A percentile compares a stretch with the other conserved stretches of the same genome.
Conservation (phyloP, 192 early-diverging fungal species). For the Geosiphon pyriformis region DNA sequence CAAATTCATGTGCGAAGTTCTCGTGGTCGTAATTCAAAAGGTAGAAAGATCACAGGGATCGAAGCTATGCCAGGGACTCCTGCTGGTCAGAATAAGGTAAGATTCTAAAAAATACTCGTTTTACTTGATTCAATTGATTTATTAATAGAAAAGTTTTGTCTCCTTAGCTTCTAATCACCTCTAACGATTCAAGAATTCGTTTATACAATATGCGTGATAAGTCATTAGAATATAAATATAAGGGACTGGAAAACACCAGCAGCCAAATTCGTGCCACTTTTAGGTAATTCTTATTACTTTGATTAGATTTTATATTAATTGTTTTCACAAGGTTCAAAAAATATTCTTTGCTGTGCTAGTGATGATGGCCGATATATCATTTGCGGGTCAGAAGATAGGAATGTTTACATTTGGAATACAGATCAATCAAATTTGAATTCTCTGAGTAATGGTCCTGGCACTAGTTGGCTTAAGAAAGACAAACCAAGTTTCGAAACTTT, state of each 20-base stretch:
- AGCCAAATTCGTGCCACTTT: slow-evolving; percentile 74
- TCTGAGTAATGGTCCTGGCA: slow-evolving; percentile 13
- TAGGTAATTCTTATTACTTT: slow-evolving; percentile 33
- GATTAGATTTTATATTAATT: not conserved
- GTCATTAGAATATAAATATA: slow-evolving; percentile 72
- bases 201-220: slow-evolving; percentile 75
- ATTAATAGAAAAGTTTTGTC: not conserved
- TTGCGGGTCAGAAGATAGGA: slow-evolving; percentile 73
- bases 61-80: slow-evolving; percentile 52
- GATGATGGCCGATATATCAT: slow-evolving; percentile 76
- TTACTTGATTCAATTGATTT: not conserved
- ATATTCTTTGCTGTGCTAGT: slow-evolving; percentile 24
- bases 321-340: too few species aligned
- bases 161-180: slow-evolving; percentile 55
- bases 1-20: slow-evolving; percentile 68
- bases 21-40: slow-evolving; percentile 52
- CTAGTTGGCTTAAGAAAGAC: slow-evolving; percentile 27
- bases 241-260: slow-evolving; percentile 65
- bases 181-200: slow-evolving; percentile 79
- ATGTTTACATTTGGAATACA: slow-evolving; percentile 70
- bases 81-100: slow-evolving; percentile 50
- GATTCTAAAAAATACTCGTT: not conserved
- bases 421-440: slow-evolving; percentile 39
- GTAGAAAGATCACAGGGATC: slow-evolving; percentile 81
- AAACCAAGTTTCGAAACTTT: slow-evolving; percentile 29